These are phyloP conservation scores for Plasmopara viticola DNA, from an alignment of 352 stramenopile genomes.

Conservation along the genomic window DNA sequence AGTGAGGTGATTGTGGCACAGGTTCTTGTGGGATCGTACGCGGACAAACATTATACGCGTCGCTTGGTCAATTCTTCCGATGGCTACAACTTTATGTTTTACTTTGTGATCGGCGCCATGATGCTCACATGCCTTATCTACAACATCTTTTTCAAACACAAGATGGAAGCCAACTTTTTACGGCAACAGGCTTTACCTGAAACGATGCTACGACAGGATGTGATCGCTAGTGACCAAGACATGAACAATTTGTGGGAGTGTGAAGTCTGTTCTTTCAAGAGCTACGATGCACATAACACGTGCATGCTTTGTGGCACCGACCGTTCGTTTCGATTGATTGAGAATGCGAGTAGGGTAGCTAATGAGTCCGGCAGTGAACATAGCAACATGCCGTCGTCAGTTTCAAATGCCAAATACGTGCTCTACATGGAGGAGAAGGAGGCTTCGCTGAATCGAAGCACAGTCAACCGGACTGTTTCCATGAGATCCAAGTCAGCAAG, in stretches of 20 bases:
- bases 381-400: constrained; percentile 27
- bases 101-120: constrained; percentile 83
- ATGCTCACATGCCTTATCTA: constrained; percentile 84
- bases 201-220: constrained; percentile 81
- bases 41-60: constrained; percentile 1
- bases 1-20: not conserved
- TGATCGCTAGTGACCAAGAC: constrained; percentile 83
- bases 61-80: constrained; percentile 40
- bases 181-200: constrained; percentile 65
- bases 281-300: constrained; percentile 78
- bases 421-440: constrained; percentile 61
- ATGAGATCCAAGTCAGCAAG: constrained; percentile 21
- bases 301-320: constrained; percentile 89
- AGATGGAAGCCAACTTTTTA: constrained; percentile 68
- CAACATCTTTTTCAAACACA: constrained; percentile 87
- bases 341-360: constrained; percentile 28
- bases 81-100: constrained; percentile 87
- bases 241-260: constrained; percentile 86
- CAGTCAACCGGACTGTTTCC: constrained; percentile 14
- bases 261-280: constrained; percentile 91
- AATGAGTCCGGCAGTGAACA: constrained; percentile 35
- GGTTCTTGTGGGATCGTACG: constrained; percentile 2
- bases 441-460: constrained; percentile 35
- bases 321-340: constrained; percentile 60
- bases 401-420: constrained; percentile 54